A percentile compares a stretch with the other conserved stretches of the same genome.
phyloP scores from a whole-genome alignment of 345 rosid species.

The Acer negundo region DNA sequence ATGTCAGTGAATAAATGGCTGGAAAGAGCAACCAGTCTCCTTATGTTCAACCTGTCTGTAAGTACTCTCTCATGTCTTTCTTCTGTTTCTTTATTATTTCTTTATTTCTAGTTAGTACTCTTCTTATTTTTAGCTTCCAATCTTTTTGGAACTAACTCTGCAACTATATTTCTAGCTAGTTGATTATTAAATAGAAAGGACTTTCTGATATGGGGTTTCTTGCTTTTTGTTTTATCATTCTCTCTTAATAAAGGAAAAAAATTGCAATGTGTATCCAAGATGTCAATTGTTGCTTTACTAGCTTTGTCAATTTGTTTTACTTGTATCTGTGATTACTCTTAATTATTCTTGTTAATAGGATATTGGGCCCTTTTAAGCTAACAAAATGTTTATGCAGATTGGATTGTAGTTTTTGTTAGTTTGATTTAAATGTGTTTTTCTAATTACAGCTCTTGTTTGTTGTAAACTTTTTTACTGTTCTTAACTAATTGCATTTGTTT shows the following conservation, averaged over 20 bases:
- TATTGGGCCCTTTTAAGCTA: slow-evolving; percentile 1
- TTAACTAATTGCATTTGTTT: slow-evolving; percentile 24
- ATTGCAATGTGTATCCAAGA: slow-evolving; percentile 1
- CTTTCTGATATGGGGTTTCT: slow-evolving; percentile 22
- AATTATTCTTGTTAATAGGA: neutral
- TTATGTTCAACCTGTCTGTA: slow-evolving; percentile 30
- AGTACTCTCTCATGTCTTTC: slow-evolving; percentile 27
- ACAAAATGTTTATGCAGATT: neutral
- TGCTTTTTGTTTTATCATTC: neutral
- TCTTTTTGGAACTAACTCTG: slow-evolving; percentile 30
- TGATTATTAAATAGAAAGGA: neutral
- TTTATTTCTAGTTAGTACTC: slow-evolving; percentile 30
- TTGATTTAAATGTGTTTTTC: slow-evolving; percentile 13
- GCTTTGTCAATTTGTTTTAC: neutral
- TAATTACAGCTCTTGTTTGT: slow-evolving; percentile 2
- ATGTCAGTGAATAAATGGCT: slow-evolving; percentile 50
- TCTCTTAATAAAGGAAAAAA: neutral
- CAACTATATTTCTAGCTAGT: neutral
- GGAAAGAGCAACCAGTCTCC: slow-evolving; percentile 34
- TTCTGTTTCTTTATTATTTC: slow-evolving; percentile 24
- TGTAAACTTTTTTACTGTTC: slow-evolving; percentile 12
- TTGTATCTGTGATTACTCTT: neutral
- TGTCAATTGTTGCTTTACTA: slow-evolving; percentile 2
- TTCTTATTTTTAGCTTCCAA: slow-evolving; percentile 34
- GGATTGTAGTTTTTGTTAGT: neutral